Evolutionary conservation across 177 flowering plant genomes (phyloP), one percentile per base, ranked within the genome.

Genomic region (Vitis hybrid): DNA sequence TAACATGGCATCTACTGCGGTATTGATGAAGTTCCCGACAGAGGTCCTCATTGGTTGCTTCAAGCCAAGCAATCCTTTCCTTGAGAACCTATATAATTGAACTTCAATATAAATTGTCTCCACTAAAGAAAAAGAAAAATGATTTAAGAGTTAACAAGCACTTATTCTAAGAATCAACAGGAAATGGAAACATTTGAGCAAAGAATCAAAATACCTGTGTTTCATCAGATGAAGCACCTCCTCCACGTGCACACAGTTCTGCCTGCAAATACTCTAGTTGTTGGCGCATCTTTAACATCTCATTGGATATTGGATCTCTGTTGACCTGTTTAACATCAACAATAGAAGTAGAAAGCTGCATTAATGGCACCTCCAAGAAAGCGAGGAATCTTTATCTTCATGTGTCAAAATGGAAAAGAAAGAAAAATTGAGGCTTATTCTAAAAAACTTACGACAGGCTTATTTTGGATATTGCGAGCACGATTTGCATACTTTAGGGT

Each of bases 401-500:
- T 59, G 3, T 28, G 17, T 2, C 33, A 56, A 17, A 38, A 62
- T 12, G 8, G 59, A 59, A 59, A 69, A 76, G 13, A 50, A 6
- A 51, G 24, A 69, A 44, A 62, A 9, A 54, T 31, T 14, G 31
- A 59, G 49, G 4, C 61, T 13, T 18, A 28, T 51, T 31, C 22
- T 13, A n/a, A 53, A 62, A 71, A 69, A 80, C 97, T 90, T 85
- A 95, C 99, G 72, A 96, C 88, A 72, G 97, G 99, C 78, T 94
- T 96, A 71, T 96, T 96, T 81, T 85, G 97, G 75, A 96, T 96
- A 82, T 94, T 96, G 64, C 99, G 91, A 70, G 99, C 98, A 65
- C 99, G 98, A 73, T 96, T 96, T 53, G 99, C 99, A 84, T 96
- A 96, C 78, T 96, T 96, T 31, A 96, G 86, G 64, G 99, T 94